These are phyloP conservation scores for Apiospora hydei DNA, from an alignment of 2,329 filamentous ascomycete genomes.

Conservation along the genomic window DNA sequence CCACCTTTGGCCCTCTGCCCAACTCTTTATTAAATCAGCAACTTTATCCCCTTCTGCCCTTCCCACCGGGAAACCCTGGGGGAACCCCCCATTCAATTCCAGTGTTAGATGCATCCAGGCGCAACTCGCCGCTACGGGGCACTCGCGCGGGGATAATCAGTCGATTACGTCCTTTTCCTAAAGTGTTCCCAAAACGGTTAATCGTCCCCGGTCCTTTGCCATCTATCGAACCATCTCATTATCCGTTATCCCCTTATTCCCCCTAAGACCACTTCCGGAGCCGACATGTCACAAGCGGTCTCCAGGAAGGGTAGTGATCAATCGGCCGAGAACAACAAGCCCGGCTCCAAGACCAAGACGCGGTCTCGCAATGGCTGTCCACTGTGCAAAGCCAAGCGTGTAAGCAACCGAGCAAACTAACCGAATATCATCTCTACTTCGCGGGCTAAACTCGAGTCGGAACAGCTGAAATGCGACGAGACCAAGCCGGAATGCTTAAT, in stretches of 20 bases:
- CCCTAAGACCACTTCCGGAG: not conserved
- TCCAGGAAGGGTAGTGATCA: constrained; percentile 24
- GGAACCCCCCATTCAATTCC: not conserved
- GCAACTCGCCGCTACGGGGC: constrained; percentile 16
- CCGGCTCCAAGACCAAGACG: constrained; percentile 31
- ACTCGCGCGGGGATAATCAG: not conserved
- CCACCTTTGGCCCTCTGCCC: not conserved
- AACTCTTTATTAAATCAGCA: constrained; percentile 19
- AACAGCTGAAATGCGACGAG: constrained; percentile 44
- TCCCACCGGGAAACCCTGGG: not conserved
- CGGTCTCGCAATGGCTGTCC: constrained; percentile 42
- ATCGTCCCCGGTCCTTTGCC: constrained; percentile 5
- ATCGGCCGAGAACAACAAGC: constrained; percentile 23
- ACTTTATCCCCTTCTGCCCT: constrained; percentile 15
- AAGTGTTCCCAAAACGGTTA: constrained; percentile 20
- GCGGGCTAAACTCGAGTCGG: not conserved
- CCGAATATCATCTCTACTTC: not conserved
- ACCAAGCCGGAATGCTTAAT: constrained; percentile 39
- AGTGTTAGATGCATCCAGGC: constrained; percentile 6
- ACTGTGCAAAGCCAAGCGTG: constrained; percentile 42
- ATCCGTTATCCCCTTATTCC: not conserved
- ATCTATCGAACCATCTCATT: not conserved
- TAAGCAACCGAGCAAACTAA: constrained; percentile 2
- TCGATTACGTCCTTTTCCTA: not conserved
- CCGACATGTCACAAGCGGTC: constrained; percentile 24